phyloP scores from a whole-genome alignment of 345 rosid genomes.

The Isatis tinctoria region DNA sequence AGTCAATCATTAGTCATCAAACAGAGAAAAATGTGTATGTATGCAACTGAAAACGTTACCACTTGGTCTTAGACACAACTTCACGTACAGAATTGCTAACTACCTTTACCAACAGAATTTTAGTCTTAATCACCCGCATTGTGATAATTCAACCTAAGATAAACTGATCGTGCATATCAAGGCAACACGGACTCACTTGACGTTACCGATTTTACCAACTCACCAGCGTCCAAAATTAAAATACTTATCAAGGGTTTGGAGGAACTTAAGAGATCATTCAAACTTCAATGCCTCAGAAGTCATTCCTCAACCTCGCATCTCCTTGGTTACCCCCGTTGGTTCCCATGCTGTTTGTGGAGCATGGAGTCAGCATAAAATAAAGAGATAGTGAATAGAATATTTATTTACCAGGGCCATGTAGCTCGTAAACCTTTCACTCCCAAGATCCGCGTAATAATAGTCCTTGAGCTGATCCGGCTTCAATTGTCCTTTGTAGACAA shows the following conservation, averaged over 20 bases:
- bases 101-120: slow-evolving; percentile 43
- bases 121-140: slow-evolving; percentile 44
- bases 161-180: slow-evolving; percentile 50
- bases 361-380: slow-evolving; percentile 77
- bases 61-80: slow-evolving; percentile 24
- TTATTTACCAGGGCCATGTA: slow-evolving; percentile 99
- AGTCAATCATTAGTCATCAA: slow-evolving; percentile 14
- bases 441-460: slow-evolving; percentile 93
- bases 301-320: slow-evolving; percentile 99
- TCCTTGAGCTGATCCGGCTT: slow-evolving; percentile 88
- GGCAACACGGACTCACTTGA: slow-evolving; percentile 57
- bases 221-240: slow-evolving; percentile 78
- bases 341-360: slow-evolving; percentile 99
- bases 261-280: slow-evolving; percentile 99
- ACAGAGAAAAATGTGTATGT: not conserved
- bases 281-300: slow-evolving; percentile 99
- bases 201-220: slow-evolving; percentile 52
- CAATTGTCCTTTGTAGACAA: slow-evolving; percentile 95
- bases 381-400: slow-evolving; percentile 65
- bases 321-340: slow-evolving; percentile 69
- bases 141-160: slow-evolving; percentile 48
- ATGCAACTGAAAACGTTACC: slow-evolving; percentile 32
- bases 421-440: slow-evolving; percentile 99
- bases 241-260: slow-evolving; percentile 85
- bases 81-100: slow-evolving; percentile 40